These are phyloP conservation scores for Globisporangium cylindrosporum DNA, from an alignment of 352 stramenopile genomes.

Conservation along the genomic window DNA sequence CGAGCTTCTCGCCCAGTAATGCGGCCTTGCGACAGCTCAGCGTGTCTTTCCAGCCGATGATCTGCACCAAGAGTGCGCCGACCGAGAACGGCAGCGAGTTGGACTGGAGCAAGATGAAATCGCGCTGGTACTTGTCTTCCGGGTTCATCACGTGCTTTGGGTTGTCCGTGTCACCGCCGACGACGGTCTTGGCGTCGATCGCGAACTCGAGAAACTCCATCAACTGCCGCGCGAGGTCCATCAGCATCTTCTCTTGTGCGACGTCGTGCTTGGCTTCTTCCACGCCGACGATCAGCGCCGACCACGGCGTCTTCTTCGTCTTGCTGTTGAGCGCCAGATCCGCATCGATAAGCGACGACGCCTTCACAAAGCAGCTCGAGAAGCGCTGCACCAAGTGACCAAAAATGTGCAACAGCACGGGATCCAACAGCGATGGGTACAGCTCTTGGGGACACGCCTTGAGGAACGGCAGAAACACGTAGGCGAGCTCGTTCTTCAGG, in stretches of 20 bases:
- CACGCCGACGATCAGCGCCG: constrained; percentile 51
- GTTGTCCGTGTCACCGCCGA: constrained; percentile 64
- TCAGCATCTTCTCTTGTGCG: constrained; percentile 66
- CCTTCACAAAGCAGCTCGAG: constrained; percentile 33
- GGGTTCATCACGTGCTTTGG: constrained; percentile 71
- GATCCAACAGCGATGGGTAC: constrained; percentile 60
- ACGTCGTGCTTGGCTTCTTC: constrained; percentile 70
- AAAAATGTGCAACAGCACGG: constrained; percentile 51
- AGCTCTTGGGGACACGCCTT: constrained; percentile 61
- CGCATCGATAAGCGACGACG: constrained; percentile 1
- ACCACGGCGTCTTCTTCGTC: constrained; percentile 40
- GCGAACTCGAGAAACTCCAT: constrained; percentile 72
- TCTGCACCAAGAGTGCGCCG: constrained; percentile 44
- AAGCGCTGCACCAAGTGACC: constrained; percentile 60
- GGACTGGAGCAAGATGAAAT: constrained; percentile 60
- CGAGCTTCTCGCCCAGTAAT: constrained; percentile 59
- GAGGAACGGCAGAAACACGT: constrained; percentile 68
- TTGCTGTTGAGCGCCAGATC: constrained; percentile 12
- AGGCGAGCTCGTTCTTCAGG: constrained; percentile 63
- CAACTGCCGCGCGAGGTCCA: constrained; percentile 64
- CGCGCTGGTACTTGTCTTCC: constrained; percentile 51
- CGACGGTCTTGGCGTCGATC: constrained; percentile 73
- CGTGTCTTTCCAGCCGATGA: constrained; percentile 77
- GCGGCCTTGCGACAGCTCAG: constrained; percentile 63
- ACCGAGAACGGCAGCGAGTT: constrained; percentile 45